Percentiles rank a stretch among this genome's conserved stretches.
Conservation (phyloP, 2,329 filamentous ascomycete species). For the Aspergillus floridensis region DNA sequence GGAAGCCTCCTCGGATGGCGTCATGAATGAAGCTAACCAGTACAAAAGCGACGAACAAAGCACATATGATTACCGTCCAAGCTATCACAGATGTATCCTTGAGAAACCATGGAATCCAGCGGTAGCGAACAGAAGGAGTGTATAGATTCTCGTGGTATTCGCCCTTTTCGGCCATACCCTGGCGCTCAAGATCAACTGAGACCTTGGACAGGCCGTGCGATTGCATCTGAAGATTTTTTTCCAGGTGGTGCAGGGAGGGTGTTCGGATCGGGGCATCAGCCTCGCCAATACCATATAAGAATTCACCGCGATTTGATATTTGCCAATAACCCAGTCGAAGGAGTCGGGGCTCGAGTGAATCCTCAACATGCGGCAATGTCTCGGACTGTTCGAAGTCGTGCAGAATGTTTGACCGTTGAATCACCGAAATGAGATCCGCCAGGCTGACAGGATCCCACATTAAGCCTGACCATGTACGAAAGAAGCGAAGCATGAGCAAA, state of each 20-base stretch:
- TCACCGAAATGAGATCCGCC: constrained; percentile 74
- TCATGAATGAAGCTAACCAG: constrained; percentile 74
- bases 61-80: constrained; percentile 60
- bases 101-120: constrained; percentile 76
- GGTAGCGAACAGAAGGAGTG: constrained; percentile 55
- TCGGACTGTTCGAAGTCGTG: constrained; percentile 70
- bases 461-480: constrained; percentile 66
- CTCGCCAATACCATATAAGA: constrained; percentile 80
- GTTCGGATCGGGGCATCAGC: constrained; percentile 52
- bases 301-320: constrained; percentile 61
- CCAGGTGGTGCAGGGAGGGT: constrained; percentile 33
- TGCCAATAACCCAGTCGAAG: constrained; percentile 87
- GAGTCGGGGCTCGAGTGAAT: constrained; percentile 55
- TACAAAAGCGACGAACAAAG: constrained; percentile 68
- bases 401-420: constrained; percentile 77
- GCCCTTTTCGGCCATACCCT: constrained; percentile 33
- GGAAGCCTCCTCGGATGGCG: constrained; percentile 67
- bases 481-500: constrained; percentile 64
- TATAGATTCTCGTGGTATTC: constrained; percentile 53
- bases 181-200: constrained; percentile 39
- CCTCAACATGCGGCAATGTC: constrained; percentile 48
- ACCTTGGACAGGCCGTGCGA: constrained; percentile 34
- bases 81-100: constrained; percentile 63
- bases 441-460: constrained; percentile 82
- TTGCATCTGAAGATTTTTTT: constrained; percentile 32